Evolutionary conservation across 1,139 yeast species (phyloP), one percentile per base, ranked within the genome.

Genomic region (Lodderomyces parapsilosis): DNA sequence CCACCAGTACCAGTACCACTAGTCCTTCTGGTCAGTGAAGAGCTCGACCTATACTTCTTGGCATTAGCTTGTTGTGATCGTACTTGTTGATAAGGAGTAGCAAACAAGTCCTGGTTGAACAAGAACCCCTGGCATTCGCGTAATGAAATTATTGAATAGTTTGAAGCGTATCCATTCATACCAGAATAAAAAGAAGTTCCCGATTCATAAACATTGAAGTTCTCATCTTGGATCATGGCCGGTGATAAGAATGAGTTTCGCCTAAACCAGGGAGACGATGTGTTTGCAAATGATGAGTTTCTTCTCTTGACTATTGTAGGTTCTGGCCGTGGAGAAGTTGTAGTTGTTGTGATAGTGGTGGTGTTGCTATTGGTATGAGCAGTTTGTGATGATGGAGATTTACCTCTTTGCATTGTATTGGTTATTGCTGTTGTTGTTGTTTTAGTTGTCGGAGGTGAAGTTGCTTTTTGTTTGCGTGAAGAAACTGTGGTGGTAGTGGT

Each of bases 31-130:
- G 13, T 5, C 8, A 4, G 31, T 4, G 31, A 27, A 30, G 18
- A 23, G 15, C 23, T 35, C 14, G 35, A 32, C 7, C 35, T 17
- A 19, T 18, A 19, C 42, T 59, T 65, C 41, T 61, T 55, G 45
- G 72, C 80, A 43, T 63, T 69, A 1, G 75, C 66, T 3, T 68
- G 50, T 3, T 68, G 50, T 0, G 81, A 72, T 41, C 75, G 59
- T 54, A 71, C 76, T 52, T 82, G 89, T 51, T 80, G 86, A 55
- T 78, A 80, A 7, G 82, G 78, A 7, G 83, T 72, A 8, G 86
- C 89, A 68, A 83, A 84, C 45, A 84, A 64, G 53, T 83, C 88
- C 53, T 83, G 89, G 59, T 85, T 85, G 75, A 87, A 85, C 15
- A 79, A 65, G 54, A 84, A 85, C 5, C 93, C 93, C 57, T 85